phyloP scores from a whole-genome alignment of 495 filamentous ascomycete species.

The Neurospora sp. region DNA sequence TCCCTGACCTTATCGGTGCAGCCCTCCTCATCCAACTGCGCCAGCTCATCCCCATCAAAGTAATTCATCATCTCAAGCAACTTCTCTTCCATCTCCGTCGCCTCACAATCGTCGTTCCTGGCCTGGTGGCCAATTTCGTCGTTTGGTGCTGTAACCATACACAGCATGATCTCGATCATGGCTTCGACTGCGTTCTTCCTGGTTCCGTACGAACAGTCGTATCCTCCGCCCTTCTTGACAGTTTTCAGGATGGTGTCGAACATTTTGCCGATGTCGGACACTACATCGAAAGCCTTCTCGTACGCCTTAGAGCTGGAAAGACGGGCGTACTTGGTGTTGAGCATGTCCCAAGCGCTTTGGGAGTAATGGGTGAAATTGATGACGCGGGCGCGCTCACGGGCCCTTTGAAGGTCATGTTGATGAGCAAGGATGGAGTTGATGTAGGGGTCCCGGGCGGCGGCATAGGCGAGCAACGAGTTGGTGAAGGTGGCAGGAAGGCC shows the following conservation, averaged over 20 bases:
- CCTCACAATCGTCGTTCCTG: not conserved
- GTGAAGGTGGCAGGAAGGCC: not conserved
- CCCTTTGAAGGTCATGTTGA: not conserved
- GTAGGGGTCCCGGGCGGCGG: not conserved
- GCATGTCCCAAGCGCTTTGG: conserved; percentile 1
- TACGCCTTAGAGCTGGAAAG: not conserved
- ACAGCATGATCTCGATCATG: conserved; percentile 5
- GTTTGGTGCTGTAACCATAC: not conserved
- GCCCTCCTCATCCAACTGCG: not conserved
- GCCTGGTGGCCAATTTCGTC: conserved; percentile 2
- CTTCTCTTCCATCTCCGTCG: not conserved
- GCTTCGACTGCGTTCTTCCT: conserved; percentile 7
- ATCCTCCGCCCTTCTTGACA: not conserved
- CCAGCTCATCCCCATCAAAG: not conserved
- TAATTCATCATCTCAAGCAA: not conserved
- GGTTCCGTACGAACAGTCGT: conserved; percentile 2
- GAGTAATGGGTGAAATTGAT: not conserved
- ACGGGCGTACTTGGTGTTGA: conserved; percentile 2
- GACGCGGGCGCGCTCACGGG: not conserved
- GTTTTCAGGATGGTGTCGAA: not conserved
- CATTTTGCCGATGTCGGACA: not conserved
- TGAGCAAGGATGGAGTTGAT: not conserved
- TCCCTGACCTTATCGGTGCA: not conserved
- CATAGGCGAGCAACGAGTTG: not conserved
- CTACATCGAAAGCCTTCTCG: not conserved